Base-by-base conservation (phyloP, 352 stramenopile genomes). In the Phytophthora pisi region DNA sequence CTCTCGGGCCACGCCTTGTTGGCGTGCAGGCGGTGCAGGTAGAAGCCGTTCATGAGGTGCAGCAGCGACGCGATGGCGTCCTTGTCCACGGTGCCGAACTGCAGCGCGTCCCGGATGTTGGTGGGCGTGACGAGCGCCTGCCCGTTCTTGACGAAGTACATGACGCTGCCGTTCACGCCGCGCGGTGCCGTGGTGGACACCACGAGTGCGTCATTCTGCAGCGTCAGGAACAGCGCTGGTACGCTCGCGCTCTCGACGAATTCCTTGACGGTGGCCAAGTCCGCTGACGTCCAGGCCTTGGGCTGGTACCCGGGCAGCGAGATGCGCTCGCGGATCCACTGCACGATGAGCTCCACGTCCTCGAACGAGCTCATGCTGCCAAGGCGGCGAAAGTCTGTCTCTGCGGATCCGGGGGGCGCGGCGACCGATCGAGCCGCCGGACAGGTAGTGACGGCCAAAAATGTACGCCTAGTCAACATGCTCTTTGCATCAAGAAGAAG, bases 1-100 rank as follows among this genome's bases (percentile, higher is more conserved):
- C 91, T 97, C 74, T 98, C 95, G 11, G 95, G 92, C 92, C 92
- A 98, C 64, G 89, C 73, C 34, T 78, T 87, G 66, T 95, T 93
- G 34, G 78, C 71, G 56, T 93, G 87, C 24, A 96, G 73, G 7
- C 87, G 80, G 63, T 95, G 86, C 23, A 96, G 70, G 52, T 90
- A 96, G 61, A 84, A 93, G 5, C 84, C 86, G 54, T 93, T 95
- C 79, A 95, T 91, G 15, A 95, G 60, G n/a, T 93, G 83, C 16
- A 96, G 74, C 51, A 96, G 68, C 40, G 89, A 95, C 43, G 79
- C 76, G 60, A 92, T 93, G 23, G 78, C 84, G 52, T 96, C 88
- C 47, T 86, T 88, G 34, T 86, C 75, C 8, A 95, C 86, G 0
- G 89, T 93, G 9, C 89, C 87, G 55, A 79, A 95, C 75, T 95